A percentile compares a stretch with the other conserved stretches of the same genome.
Evolutionary conservation across 2,329 filamentous ascomycete species (phyloP).

Genomic region (Claviceps fusiformis): DNA sequence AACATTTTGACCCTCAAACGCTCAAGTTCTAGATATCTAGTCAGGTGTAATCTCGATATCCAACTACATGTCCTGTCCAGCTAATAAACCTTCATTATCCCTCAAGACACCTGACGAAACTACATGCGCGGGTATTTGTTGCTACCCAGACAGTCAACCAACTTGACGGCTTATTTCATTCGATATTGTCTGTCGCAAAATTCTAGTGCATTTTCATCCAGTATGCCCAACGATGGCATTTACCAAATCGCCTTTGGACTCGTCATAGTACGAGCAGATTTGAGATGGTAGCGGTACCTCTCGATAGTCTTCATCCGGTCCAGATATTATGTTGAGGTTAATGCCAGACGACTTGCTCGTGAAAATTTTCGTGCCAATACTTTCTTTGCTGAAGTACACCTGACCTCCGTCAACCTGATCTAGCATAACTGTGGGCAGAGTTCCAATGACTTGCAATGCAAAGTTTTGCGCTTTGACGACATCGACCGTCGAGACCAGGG

Average conservation of each 20-base stretch:
- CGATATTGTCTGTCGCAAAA: neutral
- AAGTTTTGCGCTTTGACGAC: constrained; percentile 94
- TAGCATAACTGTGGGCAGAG: constrained; percentile 73
- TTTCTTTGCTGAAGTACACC: constrained; percentile 75
- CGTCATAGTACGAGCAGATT: constrained; percentile 62
- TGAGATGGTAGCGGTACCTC: constrained; percentile 84
- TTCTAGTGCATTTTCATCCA: constrained; percentile 37
- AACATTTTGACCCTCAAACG: neutral
- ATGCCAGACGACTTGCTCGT: constrained; percentile 77
- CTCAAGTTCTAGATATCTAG: neutral
- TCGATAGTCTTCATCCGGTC: constrained; percentile 65
- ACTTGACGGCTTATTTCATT: neutral
- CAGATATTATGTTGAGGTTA: constrained; percentile 70
- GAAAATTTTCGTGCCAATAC: constrained; percentile 66
- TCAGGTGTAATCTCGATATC: neutral
- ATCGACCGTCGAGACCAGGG: constrained; percentile 79
- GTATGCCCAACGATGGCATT: constrained; percentile 95
- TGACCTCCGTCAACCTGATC: constrained; percentile 88
- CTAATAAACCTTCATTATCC: neutral
- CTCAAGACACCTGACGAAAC: neutral
- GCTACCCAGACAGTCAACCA: neutral
- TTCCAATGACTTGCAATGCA: constrained; percentile 79
- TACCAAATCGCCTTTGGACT: constrained; percentile 58
- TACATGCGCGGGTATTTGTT: neutral
- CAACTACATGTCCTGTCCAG: neutral